Evolutionary conservation across 345 rosid species (phyloP).

Genomic region (Camelina hispida): DNA sequence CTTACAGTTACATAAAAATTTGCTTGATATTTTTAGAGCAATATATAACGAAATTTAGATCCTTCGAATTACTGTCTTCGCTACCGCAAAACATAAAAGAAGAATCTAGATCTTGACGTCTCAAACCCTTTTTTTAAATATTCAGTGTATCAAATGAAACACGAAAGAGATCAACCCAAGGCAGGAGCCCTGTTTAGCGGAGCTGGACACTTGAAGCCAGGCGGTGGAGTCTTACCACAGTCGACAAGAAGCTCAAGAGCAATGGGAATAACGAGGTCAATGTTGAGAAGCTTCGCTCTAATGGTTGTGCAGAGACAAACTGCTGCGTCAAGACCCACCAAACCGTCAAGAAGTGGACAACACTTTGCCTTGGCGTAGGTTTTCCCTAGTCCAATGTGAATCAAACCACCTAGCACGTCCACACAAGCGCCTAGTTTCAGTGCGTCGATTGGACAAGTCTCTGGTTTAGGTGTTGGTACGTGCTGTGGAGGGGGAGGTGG

Average conservation of each 20-base stretch:
- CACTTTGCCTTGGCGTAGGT: constrained; percentile 71
- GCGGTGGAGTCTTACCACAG: constrained; percentile 83
- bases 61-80: not conserved
- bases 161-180: constrained; percentile 31
- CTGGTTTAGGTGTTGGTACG: constrained; percentile 50
- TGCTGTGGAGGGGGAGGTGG: constrained; percentile 48
- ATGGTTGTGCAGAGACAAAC: constrained; percentile 90
- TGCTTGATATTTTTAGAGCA: not conserved
- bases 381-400: constrained; percentile 78
- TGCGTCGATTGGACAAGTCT: constrained; percentile 78
- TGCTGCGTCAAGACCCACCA: constrained; percentile 83
- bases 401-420: constrained; percentile 81
- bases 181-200: constrained; percentile 12
- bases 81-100: constrained; percentile 7
- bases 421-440: constrained; percentile 85
- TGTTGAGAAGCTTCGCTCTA: constrained; percentile 73
- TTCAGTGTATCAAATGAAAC: constrained; percentile 13
- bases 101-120: constrained; percentile 24
- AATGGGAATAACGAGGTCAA: constrained; percentile 70
- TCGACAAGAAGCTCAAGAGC: constrained; percentile 83
- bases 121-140: not conserved
- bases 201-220: constrained; percentile 67
- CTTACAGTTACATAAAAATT: constrained; percentile 24
- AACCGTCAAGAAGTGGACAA: constrained; percentile 81
- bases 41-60: constrained; percentile 4